Base-by-base conservation (phyloP, 2,329 filamentous ascomycete species). In the Exophiala sp. region DNA sequence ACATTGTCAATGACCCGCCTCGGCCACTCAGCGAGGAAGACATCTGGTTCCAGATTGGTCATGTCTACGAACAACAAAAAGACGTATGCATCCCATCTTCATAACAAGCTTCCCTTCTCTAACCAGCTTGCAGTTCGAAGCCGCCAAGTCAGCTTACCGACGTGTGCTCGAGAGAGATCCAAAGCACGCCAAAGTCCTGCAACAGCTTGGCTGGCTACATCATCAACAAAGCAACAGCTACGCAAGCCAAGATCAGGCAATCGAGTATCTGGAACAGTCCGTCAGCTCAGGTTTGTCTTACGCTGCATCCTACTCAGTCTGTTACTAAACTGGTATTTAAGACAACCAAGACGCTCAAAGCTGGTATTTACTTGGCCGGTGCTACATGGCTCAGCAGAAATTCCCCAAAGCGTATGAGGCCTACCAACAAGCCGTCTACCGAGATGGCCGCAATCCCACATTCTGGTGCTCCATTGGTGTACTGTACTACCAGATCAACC, bases 401-500 rank as follows among this genome's bases (percentile, higher is more conserved):
- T 97, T 97, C 66, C 92, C 92, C 66, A 97, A 97, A 71, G 94
- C 94, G 0, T 97, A 97, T 66, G 94, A 99, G 69, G 92, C 94
- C 5, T 97, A 97, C 71, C 94, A 99, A 70, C 94, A 99, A 76
- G 94, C 94, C 2, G 94, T 99, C 36, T 99, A 99, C 69, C 90
- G 94, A 53, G 94, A 99, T 69, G 94, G 94, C 33, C 87, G 94
- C 63, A 97, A 97, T 70, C 94, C 94, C 14, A 97, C 94, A 1
- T 99, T 97, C 77, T 99, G 94, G 94, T 97, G 94, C 77, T 97
- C 92, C 8, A 99, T 99, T 68, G 94, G 94, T 70, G 94, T 99
- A 12, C 81, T 99, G 55, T 99, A 99, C 72, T 99, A 97, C 75
- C 94, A 97, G 74, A 99, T 99, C 77, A 99, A 97, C 73, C 94